A percentile compares a stretch with the other conserved stretches of the same genome.
phyloP scores from a whole-genome alignment of 768 basidiomycete species.

The Kwoniella sp. region DNA sequence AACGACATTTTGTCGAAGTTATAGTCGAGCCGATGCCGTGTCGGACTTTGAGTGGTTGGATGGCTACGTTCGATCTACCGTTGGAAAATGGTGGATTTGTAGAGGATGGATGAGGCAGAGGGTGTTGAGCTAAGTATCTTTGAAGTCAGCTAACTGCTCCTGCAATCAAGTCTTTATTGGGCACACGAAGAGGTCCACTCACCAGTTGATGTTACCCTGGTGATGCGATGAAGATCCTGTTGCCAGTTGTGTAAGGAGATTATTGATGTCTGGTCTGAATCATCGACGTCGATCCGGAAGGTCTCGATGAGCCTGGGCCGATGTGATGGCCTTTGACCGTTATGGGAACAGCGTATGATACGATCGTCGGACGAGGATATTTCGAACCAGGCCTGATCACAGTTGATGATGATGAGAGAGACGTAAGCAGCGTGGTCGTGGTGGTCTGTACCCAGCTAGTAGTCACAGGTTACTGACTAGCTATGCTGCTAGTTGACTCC shows the following conservation, averaged over 20 bases:
- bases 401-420: background rate
- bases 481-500: background rate
- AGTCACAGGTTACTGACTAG: background rate
- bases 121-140: too few species aligned
- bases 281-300: background rate
- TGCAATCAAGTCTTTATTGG: too few species aligned
- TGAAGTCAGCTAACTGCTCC: too few species aligned
- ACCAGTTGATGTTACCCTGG: background rate
- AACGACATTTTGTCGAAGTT: constrained; percentile 37
- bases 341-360: too few species aligned
- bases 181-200: background rate
- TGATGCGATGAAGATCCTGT: background rate
- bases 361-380: too few species aligned
- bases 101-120: background rate
- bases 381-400: too few species aligned
- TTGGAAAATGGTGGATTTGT: background rate
- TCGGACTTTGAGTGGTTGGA: background rate
- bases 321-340: background rate
- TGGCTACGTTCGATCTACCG: background rate
- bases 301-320: background rate
- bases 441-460: background rate
- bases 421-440: background rate
- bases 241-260: background rate
- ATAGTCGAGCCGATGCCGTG: background rate
- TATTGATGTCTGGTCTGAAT: background rate